A percentile compares a stretch with the other conserved stretches of the same genome.
Conservation (phyloP, 2,329 filamentous ascomycete species). For the Neonectria coccinea region DNA sequence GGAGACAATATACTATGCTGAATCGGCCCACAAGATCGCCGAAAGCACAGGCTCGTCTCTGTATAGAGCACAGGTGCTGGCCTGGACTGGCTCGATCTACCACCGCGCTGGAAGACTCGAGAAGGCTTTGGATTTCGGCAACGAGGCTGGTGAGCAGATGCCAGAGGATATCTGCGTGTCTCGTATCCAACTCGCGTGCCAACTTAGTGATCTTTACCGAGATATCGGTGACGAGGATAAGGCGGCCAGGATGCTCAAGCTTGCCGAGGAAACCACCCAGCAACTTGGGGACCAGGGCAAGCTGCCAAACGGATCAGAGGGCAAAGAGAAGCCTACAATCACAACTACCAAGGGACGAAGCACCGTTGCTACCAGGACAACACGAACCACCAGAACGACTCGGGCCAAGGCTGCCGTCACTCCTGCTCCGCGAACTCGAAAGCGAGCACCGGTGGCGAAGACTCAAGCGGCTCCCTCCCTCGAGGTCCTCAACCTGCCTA, state of each 20-base stretch:
- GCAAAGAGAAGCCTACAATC: slow-evolving; percentile 22
- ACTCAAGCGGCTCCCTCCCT: slow-evolving; percentile 37
- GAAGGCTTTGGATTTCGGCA: slow-evolving; percentile 67
- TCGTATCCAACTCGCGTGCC: slow-evolving; percentile 61
- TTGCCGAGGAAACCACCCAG: slow-evolving; percentile 62
- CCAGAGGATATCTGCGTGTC: slow-evolving; percentile 54
- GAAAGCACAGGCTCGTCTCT: slow-evolving; percentile 73
- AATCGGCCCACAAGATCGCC: slow-evolving; percentile 84
- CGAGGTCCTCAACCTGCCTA: slow-evolving; percentile 39
- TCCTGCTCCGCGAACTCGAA: slow-evolving; percentile 34
- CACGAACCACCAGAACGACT: slow-evolving; percentile 42
- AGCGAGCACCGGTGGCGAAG: slow-evolving; percentile 41
- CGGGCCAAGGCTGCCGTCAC: slow-evolving; percentile 38
- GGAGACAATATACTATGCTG: slow-evolving; percentile 88
- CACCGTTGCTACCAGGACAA: slow-evolving; percentile 41
- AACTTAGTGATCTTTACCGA: slow-evolving; percentile 68
- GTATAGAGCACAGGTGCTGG: slow-evolving; percentile 65
- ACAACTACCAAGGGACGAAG: slow-evolving; percentile 32
- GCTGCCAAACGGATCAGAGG: slow-evolving; percentile 18
- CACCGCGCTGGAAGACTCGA: slow-evolving; percentile 69
- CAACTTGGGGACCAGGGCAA: slow-evolving; percentile 46
- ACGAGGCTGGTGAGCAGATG: slow-evolving; percentile 65
- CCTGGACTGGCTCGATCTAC: slow-evolving; percentile 67
- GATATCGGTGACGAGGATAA: slow-evolving; percentile 59
- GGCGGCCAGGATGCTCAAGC: slow-evolving; percentile 57